phyloP scores from a whole-genome alignment of 129 eudicot genomes.

The Ambrosia artemisiifolia region DNA sequence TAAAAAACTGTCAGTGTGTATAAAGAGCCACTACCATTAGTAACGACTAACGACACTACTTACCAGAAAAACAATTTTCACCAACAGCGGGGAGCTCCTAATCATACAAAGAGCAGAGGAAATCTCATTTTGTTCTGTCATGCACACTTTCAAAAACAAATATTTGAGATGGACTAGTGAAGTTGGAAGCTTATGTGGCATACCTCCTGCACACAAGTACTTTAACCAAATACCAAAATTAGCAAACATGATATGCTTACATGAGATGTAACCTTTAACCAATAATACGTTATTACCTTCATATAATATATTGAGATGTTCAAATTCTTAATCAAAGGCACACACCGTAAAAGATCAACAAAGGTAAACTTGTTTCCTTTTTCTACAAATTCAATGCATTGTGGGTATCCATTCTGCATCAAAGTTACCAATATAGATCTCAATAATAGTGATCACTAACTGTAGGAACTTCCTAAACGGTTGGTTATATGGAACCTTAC shows the following conservation, averaged over 20 bases:
- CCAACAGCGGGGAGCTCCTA: slow-evolving; percentile 7
- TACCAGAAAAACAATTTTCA: neutral
- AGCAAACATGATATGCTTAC: no score
- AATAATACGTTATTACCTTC: neutral
- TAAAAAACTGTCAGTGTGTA: neutral
- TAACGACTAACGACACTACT: neutral
- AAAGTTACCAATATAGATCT: neutral
- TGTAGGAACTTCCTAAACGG: neutral
- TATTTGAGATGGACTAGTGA: neutral
- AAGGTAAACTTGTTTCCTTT: slow-evolving; percentile 2
- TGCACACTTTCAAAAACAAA: neutral
- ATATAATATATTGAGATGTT: neutral
- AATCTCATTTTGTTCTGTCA: neutral
- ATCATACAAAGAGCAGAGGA: neutral
- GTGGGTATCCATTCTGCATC: neutral
- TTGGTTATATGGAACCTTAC: slow-evolving; percentile 9
- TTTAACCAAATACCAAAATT: neutral
- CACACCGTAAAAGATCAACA: neutral
- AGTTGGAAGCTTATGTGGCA: slow-evolving; percentile 3
- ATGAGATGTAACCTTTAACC: no score
- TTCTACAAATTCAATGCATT: neutral
- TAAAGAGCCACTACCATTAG: neutral
- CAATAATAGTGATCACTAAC: neutral
- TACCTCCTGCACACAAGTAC: slow-evolving; percentile 5
- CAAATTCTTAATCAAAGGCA: slow-evolving; percentile 8